Evolutionary conservation across 345 rosid species (phyloP).

Genomic region (Pseudoturritis turrita): DNA sequence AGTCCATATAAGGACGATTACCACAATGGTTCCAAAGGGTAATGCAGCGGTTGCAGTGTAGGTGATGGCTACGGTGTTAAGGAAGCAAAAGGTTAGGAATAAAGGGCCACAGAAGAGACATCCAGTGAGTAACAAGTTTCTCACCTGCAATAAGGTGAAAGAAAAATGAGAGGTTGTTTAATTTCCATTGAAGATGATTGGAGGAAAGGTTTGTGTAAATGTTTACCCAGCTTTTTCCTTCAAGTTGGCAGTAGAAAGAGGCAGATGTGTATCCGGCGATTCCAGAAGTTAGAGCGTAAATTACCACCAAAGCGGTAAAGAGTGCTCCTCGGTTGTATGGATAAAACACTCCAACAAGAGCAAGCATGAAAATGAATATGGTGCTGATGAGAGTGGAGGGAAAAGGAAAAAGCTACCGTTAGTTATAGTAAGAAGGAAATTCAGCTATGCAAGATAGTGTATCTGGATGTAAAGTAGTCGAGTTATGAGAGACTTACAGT

Average conservation of each 20-base stretch:
- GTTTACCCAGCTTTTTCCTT: slow-evolving; percentile 81
- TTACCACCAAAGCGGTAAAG: slow-evolving; percentile 81
- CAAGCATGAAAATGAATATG: slow-evolving; percentile 71
- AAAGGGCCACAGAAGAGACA: slow-evolving; percentile 90
- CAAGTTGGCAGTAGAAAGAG: slow-evolving; percentile 87
- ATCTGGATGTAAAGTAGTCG: neutral
- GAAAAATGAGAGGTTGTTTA: neutral
- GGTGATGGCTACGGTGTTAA: slow-evolving; percentile 72
- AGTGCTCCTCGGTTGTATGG: slow-evolving; percentile 94
- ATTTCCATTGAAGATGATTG: neutral
- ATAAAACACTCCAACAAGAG: slow-evolving; percentile 86
- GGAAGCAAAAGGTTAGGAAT: slow-evolving; percentile 80
- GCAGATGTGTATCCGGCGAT: slow-evolving; percentile 81
- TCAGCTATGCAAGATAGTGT: neutral
- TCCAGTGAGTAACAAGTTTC: slow-evolving; percentile 70
- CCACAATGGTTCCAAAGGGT: slow-evolving; percentile 79
- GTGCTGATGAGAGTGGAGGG: slow-evolving; percentile 39
- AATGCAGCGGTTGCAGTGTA: slow-evolving; percentile 78
- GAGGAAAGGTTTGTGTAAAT: neutral
- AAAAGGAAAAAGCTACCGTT: neutral
- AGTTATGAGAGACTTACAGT: slow-evolving; percentile 51
- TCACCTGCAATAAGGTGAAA: slow-evolving; percentile 41
- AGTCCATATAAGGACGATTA: slow-evolving; percentile 74
- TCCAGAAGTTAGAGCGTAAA: slow-evolving; percentile 86
- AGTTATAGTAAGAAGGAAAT: neutral